phyloP scores from a whole-genome alignment of 352 stramenopile species.

The Pythium coloratum region DNA sequence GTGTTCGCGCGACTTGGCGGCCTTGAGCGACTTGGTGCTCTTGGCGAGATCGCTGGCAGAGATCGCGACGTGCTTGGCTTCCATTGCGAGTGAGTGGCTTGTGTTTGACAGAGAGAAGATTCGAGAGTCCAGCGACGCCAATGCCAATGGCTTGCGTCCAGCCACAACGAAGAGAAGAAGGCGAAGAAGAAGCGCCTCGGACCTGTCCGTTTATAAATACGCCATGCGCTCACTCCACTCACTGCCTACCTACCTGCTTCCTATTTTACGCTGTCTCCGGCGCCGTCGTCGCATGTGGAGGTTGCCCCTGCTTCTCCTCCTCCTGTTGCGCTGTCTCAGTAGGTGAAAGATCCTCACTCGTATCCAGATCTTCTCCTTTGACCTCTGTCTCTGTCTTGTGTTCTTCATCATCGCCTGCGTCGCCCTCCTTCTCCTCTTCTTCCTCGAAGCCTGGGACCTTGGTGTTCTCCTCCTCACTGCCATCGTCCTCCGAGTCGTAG shows the following conservation, averaged over 20 bases:
- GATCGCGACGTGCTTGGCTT: slow-evolving; percentile 53
- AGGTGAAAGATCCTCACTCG: background rate
- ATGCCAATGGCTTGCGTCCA: no score
- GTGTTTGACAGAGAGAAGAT: background rate
- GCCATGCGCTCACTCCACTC: background rate
- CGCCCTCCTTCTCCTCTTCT: slow-evolving; percentile 38
- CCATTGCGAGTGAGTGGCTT: slow-evolving; percentile 34
- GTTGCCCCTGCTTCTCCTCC: slow-evolving; percentile 1
- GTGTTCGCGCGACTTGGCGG: slow-evolving; percentile 65
- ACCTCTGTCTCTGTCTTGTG: background rate
- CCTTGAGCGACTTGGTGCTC: slow-evolving; percentile 60
- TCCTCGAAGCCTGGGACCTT: slow-evolving; percentile 11
- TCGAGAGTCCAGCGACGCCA: background rate
- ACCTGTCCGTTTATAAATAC: slow-evolving; percentile 15
- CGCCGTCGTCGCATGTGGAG: background rate
- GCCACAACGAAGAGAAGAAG: background rate
- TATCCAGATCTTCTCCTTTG: background rate
- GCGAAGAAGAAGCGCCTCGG: background rate
- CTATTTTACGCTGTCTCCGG: background rate
- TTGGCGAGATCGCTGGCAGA: slow-evolving; percentile 63
- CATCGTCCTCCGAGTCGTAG: slow-evolving; percentile 63
- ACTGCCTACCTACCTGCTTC: background rate
- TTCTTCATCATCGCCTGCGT: slow-evolving; percentile 9
- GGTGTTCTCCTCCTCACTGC: background rate
- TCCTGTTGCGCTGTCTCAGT: background rate